phyloP scores from a whole-genome alignment of 768 basidiomycete genomes.

The Kwoniella newhampshirensis region DNA sequence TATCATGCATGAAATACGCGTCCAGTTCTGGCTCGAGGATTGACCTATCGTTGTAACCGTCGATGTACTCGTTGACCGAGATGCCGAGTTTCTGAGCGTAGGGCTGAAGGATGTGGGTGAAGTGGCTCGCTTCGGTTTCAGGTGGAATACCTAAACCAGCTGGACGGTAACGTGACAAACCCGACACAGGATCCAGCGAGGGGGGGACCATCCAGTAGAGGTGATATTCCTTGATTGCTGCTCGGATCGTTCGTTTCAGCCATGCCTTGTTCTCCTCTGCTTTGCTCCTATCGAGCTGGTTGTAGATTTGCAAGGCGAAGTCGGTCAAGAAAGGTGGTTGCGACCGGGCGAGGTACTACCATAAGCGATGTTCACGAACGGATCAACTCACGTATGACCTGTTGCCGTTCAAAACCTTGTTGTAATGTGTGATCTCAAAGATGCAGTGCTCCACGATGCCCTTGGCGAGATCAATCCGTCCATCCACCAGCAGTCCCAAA shows the following conservation, averaged over 20 bases:
- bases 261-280: conserved; percentile 76
- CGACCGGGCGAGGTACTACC: conserved; percentile 82
- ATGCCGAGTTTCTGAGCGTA: conserved; percentile 89
- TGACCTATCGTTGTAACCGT: conserved; percentile 83
- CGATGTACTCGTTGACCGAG: conserved; percentile 92
- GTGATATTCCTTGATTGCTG: conserved; percentile 98
- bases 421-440: conserved; percentile 97
- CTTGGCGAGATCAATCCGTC: conserved; percentile 88
- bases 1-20: conserved; percentile 96
- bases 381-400: conserved; percentile 62
- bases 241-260: conserved; percentile 93
- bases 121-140: conserved; percentile 97
- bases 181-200: conserved; percentile 89
- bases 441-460: conserved; percentile 99
- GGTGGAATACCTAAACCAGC: conserved; percentile 94
- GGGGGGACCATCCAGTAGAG: conserved; percentile 94
- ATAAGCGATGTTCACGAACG: conserved; percentile 11
- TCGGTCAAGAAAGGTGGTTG: conserved; percentile 99
- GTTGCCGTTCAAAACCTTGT: conserved; percentile 86
- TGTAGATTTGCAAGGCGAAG: conserved; percentile 96
- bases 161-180: conserved; percentile 89
- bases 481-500: conserved; percentile 89
- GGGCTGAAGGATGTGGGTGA: conserved; percentile 95
- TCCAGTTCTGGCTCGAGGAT: conserved; percentile 85
- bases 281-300: conserved; percentile 85